Percentiles rank a stretch among this genome's conserved stretches.
These are phyloP conservation scores for Pyrenophora teres DNA, from an alignment of 2,329 filamentous ascomycete species.

Conservation along the genomic window DNA sequence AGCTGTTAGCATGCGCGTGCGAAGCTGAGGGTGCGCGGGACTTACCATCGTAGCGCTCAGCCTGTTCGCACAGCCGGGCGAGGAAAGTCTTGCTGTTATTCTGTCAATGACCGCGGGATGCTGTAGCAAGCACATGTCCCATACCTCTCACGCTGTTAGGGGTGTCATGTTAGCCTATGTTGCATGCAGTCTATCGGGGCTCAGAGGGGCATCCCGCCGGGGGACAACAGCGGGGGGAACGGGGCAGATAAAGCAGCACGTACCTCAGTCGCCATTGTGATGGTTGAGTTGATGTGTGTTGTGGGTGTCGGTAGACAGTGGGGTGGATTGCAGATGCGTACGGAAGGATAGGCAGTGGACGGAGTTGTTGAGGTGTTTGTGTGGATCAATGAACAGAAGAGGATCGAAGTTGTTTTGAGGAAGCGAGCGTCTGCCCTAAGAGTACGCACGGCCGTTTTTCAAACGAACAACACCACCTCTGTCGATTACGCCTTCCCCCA, in stretches of 20 bases:
- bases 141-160: slow-evolving; percentile 57
- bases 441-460: slow-evolving; percentile 16
- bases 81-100: slow-evolving; percentile 84
- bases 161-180: slow-evolving; percentile 42
- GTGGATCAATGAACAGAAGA: slow-evolving; percentile 28
- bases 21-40: slow-evolving; percentile 28
- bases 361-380: slow-evolving; percentile 31
- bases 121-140: slow-evolving; percentile 20
- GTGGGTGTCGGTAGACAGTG: slow-evolving; percentile 18
- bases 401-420: slow-evolving; percentile 37
- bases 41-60: slow-evolving; percentile 97
- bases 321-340: slow-evolving; percentile 28
- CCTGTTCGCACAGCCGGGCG: slow-evolving; percentile 99
- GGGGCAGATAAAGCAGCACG: slow-evolving; percentile 48
- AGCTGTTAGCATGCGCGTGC: slow-evolving; percentile 41
- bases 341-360: slow-evolving; percentile 30
- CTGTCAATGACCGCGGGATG: slow-evolving; percentile 34
- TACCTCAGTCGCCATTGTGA: slow-evolving; percentile 68
- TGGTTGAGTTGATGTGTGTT: slow-evolving; percentile 21
- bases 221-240: slow-evolving; percentile 42
- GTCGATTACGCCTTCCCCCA: slow-evolving; percentile 30
- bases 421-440: slow-evolving; percentile 35
- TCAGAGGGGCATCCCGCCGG: slow-evolving; percentile 50
- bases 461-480: slow-evolving; percentile 29
- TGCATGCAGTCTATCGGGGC: slow-evolving; percentile 37